Conservation (phyloP, 2,329 filamentous ascomycete species). For the Aureobasidium zeae region DNA sequence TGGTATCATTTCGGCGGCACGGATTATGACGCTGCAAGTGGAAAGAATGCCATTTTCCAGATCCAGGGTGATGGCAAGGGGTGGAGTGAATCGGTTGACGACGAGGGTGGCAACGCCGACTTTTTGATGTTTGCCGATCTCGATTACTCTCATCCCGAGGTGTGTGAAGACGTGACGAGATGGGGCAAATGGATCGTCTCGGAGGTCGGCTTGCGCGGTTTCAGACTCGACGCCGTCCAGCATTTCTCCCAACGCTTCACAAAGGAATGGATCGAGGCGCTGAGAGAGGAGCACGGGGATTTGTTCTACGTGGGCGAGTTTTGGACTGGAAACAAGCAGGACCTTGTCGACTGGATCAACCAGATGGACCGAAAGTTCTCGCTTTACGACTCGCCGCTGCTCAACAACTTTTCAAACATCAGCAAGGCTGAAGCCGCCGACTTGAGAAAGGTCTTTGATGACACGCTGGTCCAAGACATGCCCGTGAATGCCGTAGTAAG, state of each 20-base stretch:
- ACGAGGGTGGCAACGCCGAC: constrained; percentile 54
- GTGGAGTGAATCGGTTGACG: constrained; percentile 51
- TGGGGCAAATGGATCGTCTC: constrained; percentile 58
- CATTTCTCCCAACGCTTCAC: constrained; percentile 58
- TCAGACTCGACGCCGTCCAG: constrained; percentile 60
- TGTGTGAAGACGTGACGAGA: constrained; percentile 51
- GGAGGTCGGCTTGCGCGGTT: constrained; percentile 50
- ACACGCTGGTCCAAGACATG: constrained; percentile 46
- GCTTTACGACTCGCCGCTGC: constrained; percentile 57
- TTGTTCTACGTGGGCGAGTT: constrained; percentile 61
- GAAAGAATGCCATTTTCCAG: constrained; percentile 52
- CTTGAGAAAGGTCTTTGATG: constrained; percentile 52
- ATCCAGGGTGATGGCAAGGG: constrained; percentile 53
- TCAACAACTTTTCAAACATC: constrained; percentile 56
- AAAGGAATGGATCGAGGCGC: constrained; percentile 48
- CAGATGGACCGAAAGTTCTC: constrained; percentile 33
- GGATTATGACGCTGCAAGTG: constrained; percentile 49
- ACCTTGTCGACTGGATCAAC: constrained; percentile 47
- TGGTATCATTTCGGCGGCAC: constrained; percentile 57
- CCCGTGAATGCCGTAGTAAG: constrained; percentile 46
- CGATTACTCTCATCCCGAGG: constrained; percentile 54
- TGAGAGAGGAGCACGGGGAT: constrained; percentile 37
- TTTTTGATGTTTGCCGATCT: constrained; percentile 62
- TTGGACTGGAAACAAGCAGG: constrained; percentile 51
- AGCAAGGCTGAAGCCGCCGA: constrained; percentile 32